Conservation (phyloP, 495 filamentous ascomycete genomes). For the Bathelium albidoporum region DNA sequence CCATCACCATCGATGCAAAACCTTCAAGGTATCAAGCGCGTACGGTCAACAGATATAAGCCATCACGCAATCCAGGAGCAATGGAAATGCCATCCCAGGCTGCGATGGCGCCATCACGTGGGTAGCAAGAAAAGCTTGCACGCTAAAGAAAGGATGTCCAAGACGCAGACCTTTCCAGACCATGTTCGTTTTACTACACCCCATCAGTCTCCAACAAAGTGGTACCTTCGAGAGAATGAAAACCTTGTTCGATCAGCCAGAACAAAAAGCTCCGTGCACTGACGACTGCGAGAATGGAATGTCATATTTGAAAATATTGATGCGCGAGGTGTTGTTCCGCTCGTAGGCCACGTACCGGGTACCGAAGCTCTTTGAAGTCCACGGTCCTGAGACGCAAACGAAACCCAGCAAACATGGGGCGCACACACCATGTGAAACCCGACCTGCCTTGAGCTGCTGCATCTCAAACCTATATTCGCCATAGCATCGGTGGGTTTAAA, state of each 20-base stretch:
- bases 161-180: not conserved
- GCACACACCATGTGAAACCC: not conserved
- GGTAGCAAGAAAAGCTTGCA: not conserved
- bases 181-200: no score
- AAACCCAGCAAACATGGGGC: not conserved
- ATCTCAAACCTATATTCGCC: not conserved
- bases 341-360: not conserved
- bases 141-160: no score
- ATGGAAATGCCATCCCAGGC: not conserved
- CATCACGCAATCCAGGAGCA: not conserved
- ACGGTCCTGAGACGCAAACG: slow-evolving; percentile 1
- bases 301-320: no score
- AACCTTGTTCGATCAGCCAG: no score
- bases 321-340: not conserved
- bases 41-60: not conserved
- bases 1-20: not conserved
- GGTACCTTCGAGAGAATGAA: no score
- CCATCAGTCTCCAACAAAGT: no score
- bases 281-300: no score
- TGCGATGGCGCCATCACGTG: not conserved
- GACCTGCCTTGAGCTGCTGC: not conserved
- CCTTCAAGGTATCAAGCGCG: not conserved
- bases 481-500: not conserved
- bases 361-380: not conserved
- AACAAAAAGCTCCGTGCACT: no score